Conservation (phyloP, 139 green algal genomes). For the Closterium sp. region DNA sequence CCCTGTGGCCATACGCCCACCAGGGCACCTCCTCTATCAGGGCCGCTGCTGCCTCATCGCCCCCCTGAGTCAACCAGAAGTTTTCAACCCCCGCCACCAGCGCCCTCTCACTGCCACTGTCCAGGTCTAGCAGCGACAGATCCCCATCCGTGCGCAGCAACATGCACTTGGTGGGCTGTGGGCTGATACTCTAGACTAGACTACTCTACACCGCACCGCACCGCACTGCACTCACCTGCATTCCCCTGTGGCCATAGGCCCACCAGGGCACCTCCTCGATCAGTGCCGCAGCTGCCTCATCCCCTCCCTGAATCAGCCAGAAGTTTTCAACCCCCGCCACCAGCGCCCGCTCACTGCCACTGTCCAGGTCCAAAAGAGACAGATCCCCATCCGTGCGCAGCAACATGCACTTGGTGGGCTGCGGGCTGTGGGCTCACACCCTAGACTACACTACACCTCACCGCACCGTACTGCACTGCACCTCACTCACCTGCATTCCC, state of each 20-base stretch:
- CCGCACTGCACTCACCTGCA: conserved; percentile 83
- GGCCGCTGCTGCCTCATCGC: no score
- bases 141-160: no score
- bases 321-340: conserved; percentile 51
- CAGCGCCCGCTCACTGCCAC: conserved; percentile 63
- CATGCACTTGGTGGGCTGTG: no score
- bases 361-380: conserved; percentile 80
- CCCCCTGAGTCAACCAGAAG: no score
- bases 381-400: conserved; percentile 78
- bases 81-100: no score
- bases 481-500: conserved; percentile 84
- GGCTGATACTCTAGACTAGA: no score
- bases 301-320: conserved; percentile 43
- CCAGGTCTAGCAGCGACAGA: no score
- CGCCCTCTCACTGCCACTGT: no score
- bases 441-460: not conserved
- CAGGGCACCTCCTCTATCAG: no score
- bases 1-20: no score
- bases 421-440: no score
- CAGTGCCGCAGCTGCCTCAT: conserved; percentile 25
- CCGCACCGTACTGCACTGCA: conserved; percentile 31
- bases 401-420: conserved; percentile 70
- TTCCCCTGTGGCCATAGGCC: conserved; percentile 85
- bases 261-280: conserved; percentile 89
- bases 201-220: no score